Conservation (phyloP, 257 asterid species). For the Solanum sejunctum region DNA sequence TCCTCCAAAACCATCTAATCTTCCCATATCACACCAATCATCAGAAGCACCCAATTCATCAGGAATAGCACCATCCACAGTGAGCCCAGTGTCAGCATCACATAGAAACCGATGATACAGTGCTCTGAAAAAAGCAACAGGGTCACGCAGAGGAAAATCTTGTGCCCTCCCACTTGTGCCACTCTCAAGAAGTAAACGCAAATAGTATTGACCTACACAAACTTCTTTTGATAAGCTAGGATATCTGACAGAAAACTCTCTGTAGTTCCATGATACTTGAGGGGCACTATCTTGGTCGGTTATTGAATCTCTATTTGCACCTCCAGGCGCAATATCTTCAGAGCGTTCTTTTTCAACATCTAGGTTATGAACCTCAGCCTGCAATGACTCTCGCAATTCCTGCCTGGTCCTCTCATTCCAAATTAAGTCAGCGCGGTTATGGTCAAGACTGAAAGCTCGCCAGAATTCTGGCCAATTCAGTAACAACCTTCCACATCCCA, state of each 20-base stretch:
- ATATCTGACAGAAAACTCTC: conserved; percentile 84
- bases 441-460: conserved; percentile 94
- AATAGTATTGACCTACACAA: conserved; percentile 97
- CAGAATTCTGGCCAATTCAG: conserved; percentile 97
- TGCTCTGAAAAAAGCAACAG: conserved; percentile 92
- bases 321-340: conserved; percentile 90
- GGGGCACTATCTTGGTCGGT: conserved; percentile 53
- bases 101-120: conserved; percentile 91
- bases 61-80: conserved; percentile 93
- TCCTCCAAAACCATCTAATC: conserved; percentile 99
- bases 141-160: conserved; percentile 95
- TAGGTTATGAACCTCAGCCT: conserved; percentile 91
- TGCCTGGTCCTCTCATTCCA: conserved; percentile 99
- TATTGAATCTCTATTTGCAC: conserved; percentile 38
- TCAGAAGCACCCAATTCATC: conserved; percentile 98
- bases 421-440: conserved; percentile 93
- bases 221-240: conserved; percentile 97
- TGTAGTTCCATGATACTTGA: conserved; percentile 94
- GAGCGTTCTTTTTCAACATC: conserved; percentile 95
- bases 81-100: conserved; percentile 96
- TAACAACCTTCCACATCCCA: conserved; percentile 93
- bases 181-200: conserved; percentile 91
- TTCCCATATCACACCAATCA: conserved; percentile 99
- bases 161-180: conserved; percentile 70
- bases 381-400: conserved; percentile 86